Evolutionary conservation across 352 stramenopile species (phyloP).

Genomic region (Globisporangium cederbergense): DNA sequence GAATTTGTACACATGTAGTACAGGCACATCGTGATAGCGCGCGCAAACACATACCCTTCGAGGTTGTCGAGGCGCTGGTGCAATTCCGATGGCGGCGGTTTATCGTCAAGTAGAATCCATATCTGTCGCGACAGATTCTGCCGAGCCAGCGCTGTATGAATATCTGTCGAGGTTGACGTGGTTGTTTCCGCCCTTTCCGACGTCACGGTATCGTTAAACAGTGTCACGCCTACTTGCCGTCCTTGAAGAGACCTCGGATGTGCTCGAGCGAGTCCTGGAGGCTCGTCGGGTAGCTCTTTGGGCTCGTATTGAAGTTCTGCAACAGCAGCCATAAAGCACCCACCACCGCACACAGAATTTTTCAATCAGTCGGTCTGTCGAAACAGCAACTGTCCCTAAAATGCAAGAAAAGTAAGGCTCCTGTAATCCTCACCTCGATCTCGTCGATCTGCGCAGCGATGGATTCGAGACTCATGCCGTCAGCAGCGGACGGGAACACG

Average conservation of each 20-base stretch:
- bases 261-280: conserved; percentile 58
- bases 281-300: conserved; percentile 54
- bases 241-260: conserved; percentile 36
- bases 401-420: neutral
- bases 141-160: too few species aligned
- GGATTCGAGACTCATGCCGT: conserved; percentile 43
- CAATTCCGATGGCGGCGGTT: too few species aligned
- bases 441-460: conserved; percentile 51
- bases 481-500: conserved; percentile 32
- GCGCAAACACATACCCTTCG: too few species aligned
- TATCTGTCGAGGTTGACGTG: too few species aligned
- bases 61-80: too few species aligned
- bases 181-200: too few species aligned
- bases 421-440: conserved; percentile 36
- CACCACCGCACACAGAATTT: neutral
- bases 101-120: too few species aligned
- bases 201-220: neutral
- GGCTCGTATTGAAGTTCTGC: conserved; percentile 56
- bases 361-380: neutral
- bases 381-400: neutral
- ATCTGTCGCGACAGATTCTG: too few species aligned
- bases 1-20: too few species aligned
- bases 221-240: neutral
- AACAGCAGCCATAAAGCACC: neutral
- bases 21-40: too few species aligned